Evolutionary conservation across 805 yeast genomes (phyloP), one percentile per base, ranked within the genome.

Genomic region (Blastobotrys robertii): DNA sequence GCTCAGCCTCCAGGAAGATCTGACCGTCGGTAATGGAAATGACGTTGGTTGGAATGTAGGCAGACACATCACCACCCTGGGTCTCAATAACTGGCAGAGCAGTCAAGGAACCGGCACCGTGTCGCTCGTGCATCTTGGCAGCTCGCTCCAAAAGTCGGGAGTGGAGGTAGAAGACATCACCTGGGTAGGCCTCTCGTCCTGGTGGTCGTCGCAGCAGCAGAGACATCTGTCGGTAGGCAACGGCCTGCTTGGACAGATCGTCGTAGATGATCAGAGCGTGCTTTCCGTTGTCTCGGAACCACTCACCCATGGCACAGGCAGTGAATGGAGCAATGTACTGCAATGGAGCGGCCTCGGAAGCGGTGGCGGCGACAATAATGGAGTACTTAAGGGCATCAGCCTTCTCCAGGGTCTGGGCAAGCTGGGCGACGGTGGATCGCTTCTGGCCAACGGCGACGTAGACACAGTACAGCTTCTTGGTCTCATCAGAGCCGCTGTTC

Each of bases 281-380:
- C 70, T 73, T 84, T 68, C 95, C 96, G 73, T 90, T 92, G 79
- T 92, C 99, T 81, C 98, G 86, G 94, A 92, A 92, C 98, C 98
- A 92, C 78, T 92, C 99, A 77, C 97, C 96, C 69, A 92, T 88
- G 65, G 99, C 95, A 69, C 95, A 83, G 58, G 88, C 99, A 60
- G 98, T 86, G 95, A 92, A 92, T 70, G 99, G 99, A 77, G 99
- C 97, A 69, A 92, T 75, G 79, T 87, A 92, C 79, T 92, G 99
- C 72, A 92, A 79, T 70, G 98, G 99, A 70, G 99, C 98, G 60
- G 98, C 98, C 79, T 92, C 98, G 52, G 98, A 92, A 59, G 99
- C 99, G 63, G 99, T 92, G 62, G 98, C 99, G 51, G 98, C 97
- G 68, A 92, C 97, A 70, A 92, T 79, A 73, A 92, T 83, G 63